A percentile compares a stretch with the other conserved stretches of the same genome.
Conservation (phyloP, 2,329 filamentous ascomycete species). For the Lizonia empirigonia region DNA sequence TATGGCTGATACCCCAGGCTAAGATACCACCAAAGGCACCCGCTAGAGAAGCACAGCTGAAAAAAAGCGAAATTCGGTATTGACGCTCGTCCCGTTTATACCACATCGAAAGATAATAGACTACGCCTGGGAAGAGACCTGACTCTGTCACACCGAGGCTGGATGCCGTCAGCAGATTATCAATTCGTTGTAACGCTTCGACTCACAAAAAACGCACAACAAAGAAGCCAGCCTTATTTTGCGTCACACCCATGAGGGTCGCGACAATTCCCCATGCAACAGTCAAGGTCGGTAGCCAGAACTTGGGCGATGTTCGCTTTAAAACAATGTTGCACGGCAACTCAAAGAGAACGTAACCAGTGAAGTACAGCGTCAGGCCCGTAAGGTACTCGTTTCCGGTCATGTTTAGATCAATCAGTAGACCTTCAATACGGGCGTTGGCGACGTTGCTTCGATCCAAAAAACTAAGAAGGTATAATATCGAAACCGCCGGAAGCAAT, state of each 20-base stretch:
- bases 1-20: conserved; percentile 65
- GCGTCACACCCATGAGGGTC: conserved; percentile 57
- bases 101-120: conserved; percentile 67
- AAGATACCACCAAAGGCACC: conserved; percentile 67
- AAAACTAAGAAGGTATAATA: conserved; percentile 50
- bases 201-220: conserved; percentile 55
- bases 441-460: conserved; percentile 49
- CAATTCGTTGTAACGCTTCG: accelerated
- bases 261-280: conserved; percentile 56
- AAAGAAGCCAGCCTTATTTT: conserved; percentile 55
- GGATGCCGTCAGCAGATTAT: conserved; percentile 2
- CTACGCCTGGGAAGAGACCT: conserved; percentile 48
- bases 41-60: conserved; percentile 62
- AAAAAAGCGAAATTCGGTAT: conserved; percentile 65
- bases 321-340: conserved; percentile 50
- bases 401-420: conserved; percentile 40
- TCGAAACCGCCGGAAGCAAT: conserved; percentile 50
- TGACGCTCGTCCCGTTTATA: conserved; percentile 65
- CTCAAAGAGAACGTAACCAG: conserved; percentile 57
- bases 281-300: conserved; percentile 56
- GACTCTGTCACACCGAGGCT: conserved; percentile 45
- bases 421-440: conserved; percentile 55
- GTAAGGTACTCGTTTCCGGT: conserved; percentile 63
- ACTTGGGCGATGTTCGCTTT: conserved; percentile 62
- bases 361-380: conserved; percentile 69